Percentiles rank a stretch among this genome's conserved stretches.
These are phyloP conservation scores for Protoeuglena noctilucae DNA, from an alignment of 139 green algal genomes.

Conservation along the genomic window DNA sequence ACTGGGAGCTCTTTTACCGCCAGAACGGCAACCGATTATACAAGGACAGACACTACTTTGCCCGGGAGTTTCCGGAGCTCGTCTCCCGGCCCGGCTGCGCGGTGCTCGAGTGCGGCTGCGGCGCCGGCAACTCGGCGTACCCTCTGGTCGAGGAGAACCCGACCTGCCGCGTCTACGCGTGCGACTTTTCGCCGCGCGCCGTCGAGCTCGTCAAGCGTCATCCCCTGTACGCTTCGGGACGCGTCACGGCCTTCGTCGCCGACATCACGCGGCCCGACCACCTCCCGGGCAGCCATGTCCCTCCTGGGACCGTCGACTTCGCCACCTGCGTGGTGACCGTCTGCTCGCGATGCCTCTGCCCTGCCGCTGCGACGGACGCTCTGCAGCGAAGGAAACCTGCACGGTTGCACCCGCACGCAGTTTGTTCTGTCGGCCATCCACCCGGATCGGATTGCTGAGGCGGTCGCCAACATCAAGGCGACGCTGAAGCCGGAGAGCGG, in stretches of 20 bases:
- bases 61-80: conserved; percentile 6
- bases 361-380: too few relatives aligned
- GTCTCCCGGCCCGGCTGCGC: neutral
- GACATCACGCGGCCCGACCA: conserved; percentile 7
- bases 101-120: conserved; percentile 6
- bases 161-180: conserved; percentile 2
- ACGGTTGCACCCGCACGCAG: too few relatives aligned
- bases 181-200: conserved; percentile 8
- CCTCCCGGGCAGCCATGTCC: neutral
- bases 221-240: neutral
- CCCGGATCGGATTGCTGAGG: neutral
- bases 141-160: neutral
- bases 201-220: neutral
- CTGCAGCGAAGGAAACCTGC: too few relatives aligned
- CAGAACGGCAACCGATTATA: conserved; percentile 3
- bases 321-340: too few relatives aligned
- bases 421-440: conserved; percentile 9
- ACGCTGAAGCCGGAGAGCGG: neutral
- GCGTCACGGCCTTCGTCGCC: conserved; percentile 9
- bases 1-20: conserved; percentile 9
- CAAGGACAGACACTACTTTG: conserved; percentile 11
- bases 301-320: neutral
- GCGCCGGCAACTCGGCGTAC: conserved; percentile 7
- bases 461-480: conserved; percentile 3
- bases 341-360: too few relatives aligned